Percentiles rank a stretch among this genome's conserved stretches.
phyloP scores from a whole-genome alignment of 202 grass and related monocot species.

The Zoysia matrella region DNA sequence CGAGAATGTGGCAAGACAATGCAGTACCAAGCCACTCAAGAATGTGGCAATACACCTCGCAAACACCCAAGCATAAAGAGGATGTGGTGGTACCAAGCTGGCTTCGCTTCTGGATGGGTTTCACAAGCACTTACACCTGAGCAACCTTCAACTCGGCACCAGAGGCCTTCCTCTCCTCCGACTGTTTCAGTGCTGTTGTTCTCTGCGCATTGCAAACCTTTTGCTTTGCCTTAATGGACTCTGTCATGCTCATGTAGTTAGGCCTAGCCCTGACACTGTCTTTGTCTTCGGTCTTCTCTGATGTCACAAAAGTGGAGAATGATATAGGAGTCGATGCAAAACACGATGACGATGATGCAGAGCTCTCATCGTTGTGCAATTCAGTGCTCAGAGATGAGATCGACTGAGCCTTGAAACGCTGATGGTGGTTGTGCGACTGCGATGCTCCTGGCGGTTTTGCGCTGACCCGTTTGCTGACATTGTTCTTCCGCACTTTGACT shows the following conservation, averaged over 20 bases:
- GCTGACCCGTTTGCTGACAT: constrained; percentile 65
- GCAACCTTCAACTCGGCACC: constrained; percentile 48
- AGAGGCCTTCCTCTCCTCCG: constrained; percentile 45
- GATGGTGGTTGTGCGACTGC: constrained; percentile 34
- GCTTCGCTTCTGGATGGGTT: constrained; percentile 33
- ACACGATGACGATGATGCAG: constrained; percentile 75
- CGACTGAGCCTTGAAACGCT: constrained; percentile 57
- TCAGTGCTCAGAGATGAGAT: constrained; percentile 84
- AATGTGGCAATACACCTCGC: constrained; percentile 29
- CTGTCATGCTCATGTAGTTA: constrained; percentile 89
- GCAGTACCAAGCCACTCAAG: constrained; percentile 41
- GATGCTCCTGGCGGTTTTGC: constrained; percentile 52
- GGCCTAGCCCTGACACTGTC: constrained; percentile 52
- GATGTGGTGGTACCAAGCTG: constrained; percentile 8
- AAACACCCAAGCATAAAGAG: constrained; percentile 18
- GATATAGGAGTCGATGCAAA: constrained; percentile 78
- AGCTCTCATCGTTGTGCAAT: constrained; percentile 84
- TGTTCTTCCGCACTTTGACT: constrained; percentile 79
- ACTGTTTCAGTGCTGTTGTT: constrained; percentile 31
- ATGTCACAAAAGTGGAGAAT: constrained; percentile 52
- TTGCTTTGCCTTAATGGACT: constrained; percentile 85
- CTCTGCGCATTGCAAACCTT: constrained; percentile 51
- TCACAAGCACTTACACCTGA: constrained; percentile 24
- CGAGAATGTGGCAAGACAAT: constrained; percentile 39
- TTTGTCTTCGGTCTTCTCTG: constrained; percentile 61